A percentile compares a stretch with the other conserved stretches of the same genome.
These are phyloP conservation scores for Taphrina flavorubra DNA, from an alignment of 1,139 yeast species.

Conservation along the genomic window DNA sequence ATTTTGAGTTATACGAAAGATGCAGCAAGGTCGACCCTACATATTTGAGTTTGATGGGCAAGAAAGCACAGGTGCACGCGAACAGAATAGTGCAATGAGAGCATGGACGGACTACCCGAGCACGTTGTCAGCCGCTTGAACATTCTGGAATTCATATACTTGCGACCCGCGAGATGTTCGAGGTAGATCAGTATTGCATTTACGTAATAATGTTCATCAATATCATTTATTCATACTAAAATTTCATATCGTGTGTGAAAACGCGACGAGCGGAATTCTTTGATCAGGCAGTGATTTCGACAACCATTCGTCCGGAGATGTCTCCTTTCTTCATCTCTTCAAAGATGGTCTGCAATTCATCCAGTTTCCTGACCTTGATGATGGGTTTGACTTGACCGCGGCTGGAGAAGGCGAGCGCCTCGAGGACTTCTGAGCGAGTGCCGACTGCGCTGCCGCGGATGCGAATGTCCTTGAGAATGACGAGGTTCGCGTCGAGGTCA, in stretches of 20 bases:
- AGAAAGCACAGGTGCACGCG: background rate
- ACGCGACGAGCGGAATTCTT: too few relatives aligned
- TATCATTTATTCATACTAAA: background rate
- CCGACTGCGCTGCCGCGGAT: slow-evolving; percentile 81
- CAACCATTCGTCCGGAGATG: slow-evolving; percentile 63
- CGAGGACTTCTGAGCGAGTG: slow-evolving; percentile 77
- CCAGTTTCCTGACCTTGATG: slow-evolving; percentile 68
- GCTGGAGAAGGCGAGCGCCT: slow-evolving; percentile 72
- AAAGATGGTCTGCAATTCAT: slow-evolving; percentile 65
- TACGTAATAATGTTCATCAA: background rate
- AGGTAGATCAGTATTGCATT: background rate
- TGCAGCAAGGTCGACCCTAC: background rate
- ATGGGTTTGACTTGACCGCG: slow-evolving; percentile 74
- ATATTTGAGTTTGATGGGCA: background rate
- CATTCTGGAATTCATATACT: background rate
- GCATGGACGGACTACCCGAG: background rate
- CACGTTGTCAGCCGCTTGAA: background rate
- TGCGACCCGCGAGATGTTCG: slow-evolving; percentile 2
- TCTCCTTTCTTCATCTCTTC: slow-evolving; percentile 73
- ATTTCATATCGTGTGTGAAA: too few relatives aligned
- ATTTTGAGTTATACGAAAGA: background rate
- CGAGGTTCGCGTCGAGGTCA: slow-evolving; percentile 47
- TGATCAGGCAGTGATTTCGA: slow-evolving; percentile 17
- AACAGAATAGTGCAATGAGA: too few relatives aligned
- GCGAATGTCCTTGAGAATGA: slow-evolving; percentile 68